phyloP scores from a whole-genome alignment of 2,329 filamentous ascomycete genomes.

The Ophiostoma pallidulum region DNA sequence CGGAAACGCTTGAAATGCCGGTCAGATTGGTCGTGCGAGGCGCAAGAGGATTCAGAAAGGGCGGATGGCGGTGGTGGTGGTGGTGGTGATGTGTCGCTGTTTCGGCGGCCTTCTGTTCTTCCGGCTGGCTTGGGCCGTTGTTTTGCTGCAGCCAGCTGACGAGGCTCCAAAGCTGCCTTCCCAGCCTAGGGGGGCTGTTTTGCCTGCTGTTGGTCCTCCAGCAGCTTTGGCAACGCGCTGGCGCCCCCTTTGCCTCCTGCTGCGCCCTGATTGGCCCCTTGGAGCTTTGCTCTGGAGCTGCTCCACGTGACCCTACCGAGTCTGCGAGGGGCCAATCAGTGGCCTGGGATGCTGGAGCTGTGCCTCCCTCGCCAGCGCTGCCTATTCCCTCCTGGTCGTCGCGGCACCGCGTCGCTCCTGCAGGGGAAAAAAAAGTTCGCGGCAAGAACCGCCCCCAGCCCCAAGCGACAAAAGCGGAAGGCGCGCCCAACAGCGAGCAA shows the following conservation, averaged over 20 bases:
- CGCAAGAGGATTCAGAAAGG: not conserved
- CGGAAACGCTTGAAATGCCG: no score
- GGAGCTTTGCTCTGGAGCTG: not conserved
- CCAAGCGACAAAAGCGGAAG: conserved; percentile 1
- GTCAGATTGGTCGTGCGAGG: not conserved
- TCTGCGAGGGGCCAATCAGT: not conserved
- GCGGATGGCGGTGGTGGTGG: not conserved
- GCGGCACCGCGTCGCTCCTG: conserved; percentile 10
- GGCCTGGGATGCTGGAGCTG: not conserved
- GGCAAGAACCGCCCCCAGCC: not conserved
- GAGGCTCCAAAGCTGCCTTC: conserved; percentile 45
- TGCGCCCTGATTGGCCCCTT: not conserved
- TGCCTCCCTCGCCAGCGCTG: not conserved
- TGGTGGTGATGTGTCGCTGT: not conserved
- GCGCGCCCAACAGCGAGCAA: not conserved
- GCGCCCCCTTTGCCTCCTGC: conserved; percentile 3
- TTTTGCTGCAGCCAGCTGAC: conserved; percentile 32
- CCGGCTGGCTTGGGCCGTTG: not conserved
- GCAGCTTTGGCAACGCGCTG: conserved; percentile 8
- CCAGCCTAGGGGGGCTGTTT: conserved; percentile 40
- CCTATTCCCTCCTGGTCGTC: conserved; percentile 1
- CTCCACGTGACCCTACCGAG: conserved; percentile 6
- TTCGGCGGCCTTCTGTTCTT: no score
- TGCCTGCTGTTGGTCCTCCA: conserved; percentile 17
- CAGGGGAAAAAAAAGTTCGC: conserved; percentile 3